phyloP scores from a whole-genome alignment of 2,329 filamentous ascomycete genomes.

The Hymenoscyphus infarciens region DNA sequence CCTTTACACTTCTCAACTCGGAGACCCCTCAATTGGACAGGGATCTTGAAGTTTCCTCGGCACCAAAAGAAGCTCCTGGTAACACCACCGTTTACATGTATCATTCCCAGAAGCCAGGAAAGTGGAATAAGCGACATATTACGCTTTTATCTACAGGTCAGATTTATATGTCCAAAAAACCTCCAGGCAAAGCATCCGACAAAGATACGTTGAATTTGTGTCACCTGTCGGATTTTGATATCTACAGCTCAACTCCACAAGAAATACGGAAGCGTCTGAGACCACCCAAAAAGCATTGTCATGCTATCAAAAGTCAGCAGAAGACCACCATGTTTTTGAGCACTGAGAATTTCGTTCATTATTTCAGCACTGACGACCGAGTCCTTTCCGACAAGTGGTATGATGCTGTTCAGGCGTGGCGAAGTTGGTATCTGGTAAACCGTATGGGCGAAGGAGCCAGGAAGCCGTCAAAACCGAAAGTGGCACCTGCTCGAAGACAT shows the following conservation, averaged over 20 bases:
- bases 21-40: constrained; percentile 51
- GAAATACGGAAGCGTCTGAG: constrained; percentile 69
- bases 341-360: constrained; percentile 85
- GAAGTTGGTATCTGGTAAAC: constrained; percentile 86
- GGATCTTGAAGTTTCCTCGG: constrained; percentile 63
- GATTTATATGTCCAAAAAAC: constrained; percentile 66
- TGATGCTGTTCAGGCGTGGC: constrained; percentile 71
- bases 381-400: constrained; percentile 66
- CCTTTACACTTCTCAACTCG: constrained; percentile 62
- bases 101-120: constrained; percentile 76
- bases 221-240: constrained; percentile 88
- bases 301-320: constrained; percentile 88
- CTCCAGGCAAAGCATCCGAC: constrained; percentile 52
- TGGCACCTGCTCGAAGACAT: constrained; percentile 5
- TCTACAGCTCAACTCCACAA: constrained; percentile 72
- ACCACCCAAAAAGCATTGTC: constrained; percentile 81
- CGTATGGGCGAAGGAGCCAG: constrained; percentile 47
- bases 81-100: constrained; percentile 71
- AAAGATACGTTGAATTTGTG: constrained; percentile 71
- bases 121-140: constrained; percentile 84
- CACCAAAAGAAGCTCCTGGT: constrained; percentile 59
- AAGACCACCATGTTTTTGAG: constrained; percentile 80
- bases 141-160: constrained; percentile 73
- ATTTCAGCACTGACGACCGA: constrained; percentile 78
- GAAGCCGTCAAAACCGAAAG: constrained; percentile 23